A percentile compares a stretch with the other conserved stretches of the same genome.
phyloP scores from a whole-genome alignment of 2,329 filamentous ascomycete species.

The Verticillium tricorpus region DNA sequence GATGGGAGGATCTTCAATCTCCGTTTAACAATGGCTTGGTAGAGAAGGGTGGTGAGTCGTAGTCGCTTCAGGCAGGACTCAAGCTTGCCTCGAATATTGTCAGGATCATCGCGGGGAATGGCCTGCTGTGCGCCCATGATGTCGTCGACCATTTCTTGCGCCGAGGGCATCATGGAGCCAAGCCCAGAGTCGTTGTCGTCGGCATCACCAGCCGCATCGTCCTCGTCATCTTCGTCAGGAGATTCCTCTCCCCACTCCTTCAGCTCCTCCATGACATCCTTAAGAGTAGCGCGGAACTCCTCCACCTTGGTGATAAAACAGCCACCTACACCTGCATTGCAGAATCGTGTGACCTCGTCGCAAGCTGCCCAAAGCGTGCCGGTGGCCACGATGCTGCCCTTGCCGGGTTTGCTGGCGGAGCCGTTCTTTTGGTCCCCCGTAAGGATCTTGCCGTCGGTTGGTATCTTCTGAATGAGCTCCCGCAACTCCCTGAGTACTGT shows the following conservation, averaged over 20 bases:
- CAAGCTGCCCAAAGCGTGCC: conserved; percentile 82
- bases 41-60: conserved; percentile 64
- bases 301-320: conserved; percentile 68
- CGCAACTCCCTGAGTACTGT: conserved; percentile 59
- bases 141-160: conserved; percentile 61
- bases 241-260: conserved; percentile 82
- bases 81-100: conserved; percentile 60
- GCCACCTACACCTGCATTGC: conserved; percentile 63
- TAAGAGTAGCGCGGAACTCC: conserved; percentile 68
- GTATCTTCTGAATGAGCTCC: conserved; percentile 56
- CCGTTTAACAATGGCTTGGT: conserved; percentile 65
- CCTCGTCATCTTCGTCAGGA: conserved; percentile 54
- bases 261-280: conserved; percentile 80
- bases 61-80: conserved; percentile 60
- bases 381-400: conserved; percentile 59
- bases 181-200: conserved; percentile 34
- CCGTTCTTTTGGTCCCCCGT: conserved; percentile 42
- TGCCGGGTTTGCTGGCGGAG: conserved; percentile 27
- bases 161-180: conserved; percentile 21
- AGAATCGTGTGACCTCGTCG: conserved; percentile 64
- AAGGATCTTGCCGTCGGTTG: conserved; percentile 51
- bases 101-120: conserved; percentile 60
- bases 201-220: conserved; percentile 39
- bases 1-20: conserved; percentile 56
- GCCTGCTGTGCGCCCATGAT: conserved; percentile 59